Conservation (phyloP, 2,329 filamentous ascomycete genomes). For the Penicillium oxalicum region DNA sequence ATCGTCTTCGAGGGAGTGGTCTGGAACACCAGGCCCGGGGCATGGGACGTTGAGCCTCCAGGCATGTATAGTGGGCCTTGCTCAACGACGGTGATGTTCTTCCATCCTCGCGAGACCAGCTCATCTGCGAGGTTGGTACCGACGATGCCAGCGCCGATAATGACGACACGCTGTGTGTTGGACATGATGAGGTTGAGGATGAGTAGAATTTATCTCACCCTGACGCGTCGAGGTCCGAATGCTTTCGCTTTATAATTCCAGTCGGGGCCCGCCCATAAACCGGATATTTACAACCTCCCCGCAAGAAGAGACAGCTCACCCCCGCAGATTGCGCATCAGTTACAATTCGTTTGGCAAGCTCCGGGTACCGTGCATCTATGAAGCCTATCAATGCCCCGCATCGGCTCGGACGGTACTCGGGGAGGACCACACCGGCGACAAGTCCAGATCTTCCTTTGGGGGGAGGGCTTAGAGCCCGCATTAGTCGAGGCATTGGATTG, state of each 20-base stretch:
- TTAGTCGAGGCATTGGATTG: neutral
- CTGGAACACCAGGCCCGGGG: conserved; percentile 60
- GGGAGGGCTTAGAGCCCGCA: neutral
- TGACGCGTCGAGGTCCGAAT: conserved; percentile 2
- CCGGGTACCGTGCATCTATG: neutral
- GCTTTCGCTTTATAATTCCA: conserved; percentile 8
- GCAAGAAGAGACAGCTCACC: conserved; percentile 3
- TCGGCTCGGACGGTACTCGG: conserved; percentile 8
- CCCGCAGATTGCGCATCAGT: conserved; percentile 6
- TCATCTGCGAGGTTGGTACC: conserved; percentile 60
- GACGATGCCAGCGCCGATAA: conserved; percentile 60
- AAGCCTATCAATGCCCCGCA: conserved; percentile 10
- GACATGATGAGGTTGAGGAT: conserved; percentile 24
- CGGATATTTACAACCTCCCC: conserved; percentile 2
- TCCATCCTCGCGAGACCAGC: conserved; percentile 57
- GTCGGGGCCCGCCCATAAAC: neutral
- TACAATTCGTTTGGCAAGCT: no score
- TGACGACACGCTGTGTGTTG: conserved; percentile 46
- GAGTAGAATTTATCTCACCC: conserved; percentile 1
- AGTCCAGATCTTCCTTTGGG: conserved; percentile 2
- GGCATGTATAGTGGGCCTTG: conserved; percentile 59
- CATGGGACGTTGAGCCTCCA: conserved; percentile 61
- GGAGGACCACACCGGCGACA: conserved; percentile 9
- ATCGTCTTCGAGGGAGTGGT: conserved; percentile 47
- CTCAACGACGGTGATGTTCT: conserved; percentile 58